These are phyloP conservation scores for Nannochloris sp. DNA, from an alignment of 139 green algal species.

Conservation along the genomic window DNA sequence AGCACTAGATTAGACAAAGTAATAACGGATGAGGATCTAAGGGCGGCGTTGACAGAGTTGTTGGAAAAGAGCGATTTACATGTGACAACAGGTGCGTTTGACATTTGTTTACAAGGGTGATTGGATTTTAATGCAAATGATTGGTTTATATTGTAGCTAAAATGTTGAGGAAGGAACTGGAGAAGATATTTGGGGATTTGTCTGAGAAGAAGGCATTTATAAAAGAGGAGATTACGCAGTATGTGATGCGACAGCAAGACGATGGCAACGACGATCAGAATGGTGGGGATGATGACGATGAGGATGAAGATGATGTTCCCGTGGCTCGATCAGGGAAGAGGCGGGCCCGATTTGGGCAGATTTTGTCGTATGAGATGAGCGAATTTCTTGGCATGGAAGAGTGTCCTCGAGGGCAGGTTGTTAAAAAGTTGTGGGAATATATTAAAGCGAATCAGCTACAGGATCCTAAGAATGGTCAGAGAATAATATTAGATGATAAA, in stretches of 20 bases:
- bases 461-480: constrained; percentile 53
- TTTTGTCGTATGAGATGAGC: constrained; percentile 41
- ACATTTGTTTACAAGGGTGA: no score
- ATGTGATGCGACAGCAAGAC: constrained; percentile 1
- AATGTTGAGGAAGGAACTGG: constrained; percentile 55
- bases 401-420: constrained; percentile 43
- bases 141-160: constrained; percentile 31
- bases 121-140: neutral
- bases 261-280: constrained; percentile 16
- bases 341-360: constrained; percentile 1
- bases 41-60: neutral
- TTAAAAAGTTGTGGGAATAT: constrained; percentile 75
- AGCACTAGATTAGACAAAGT: neutral
- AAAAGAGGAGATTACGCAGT: neutral
- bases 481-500: constrained; percentile 45
- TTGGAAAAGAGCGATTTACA: constrained; percentile 1
- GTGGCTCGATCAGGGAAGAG: neutral
- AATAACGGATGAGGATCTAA: neutral
- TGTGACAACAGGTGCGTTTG: constrained; percentile 13
- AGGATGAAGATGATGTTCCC: constrained; percentile 1
- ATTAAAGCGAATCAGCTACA: constrained; percentile 74
- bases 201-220: constrained; percentile 43
- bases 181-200: constrained; percentile 52
- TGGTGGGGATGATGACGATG: constrained; percentile 13
- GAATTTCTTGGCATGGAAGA: constrained; percentile 49